phyloP scores from a whole-genome alignment of 306 rosid species.

The Gleditsia sinensis region DNA sequence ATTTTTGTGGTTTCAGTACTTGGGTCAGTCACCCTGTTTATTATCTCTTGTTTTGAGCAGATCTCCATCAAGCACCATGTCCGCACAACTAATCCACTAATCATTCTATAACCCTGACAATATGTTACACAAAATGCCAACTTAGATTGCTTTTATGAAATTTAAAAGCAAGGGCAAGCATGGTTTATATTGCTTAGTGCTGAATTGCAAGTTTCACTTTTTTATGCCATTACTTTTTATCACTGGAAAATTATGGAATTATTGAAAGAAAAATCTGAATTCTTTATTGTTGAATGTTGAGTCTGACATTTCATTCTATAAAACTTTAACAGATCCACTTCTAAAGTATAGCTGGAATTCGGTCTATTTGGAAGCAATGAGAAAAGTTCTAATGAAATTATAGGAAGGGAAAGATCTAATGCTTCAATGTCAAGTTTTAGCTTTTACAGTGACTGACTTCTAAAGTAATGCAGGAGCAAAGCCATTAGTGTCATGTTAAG shows the following conservation, averaged over 20 bases:
- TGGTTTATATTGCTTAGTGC: background rate
- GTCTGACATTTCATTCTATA: background rate
- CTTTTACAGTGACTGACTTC: conserved; percentile 26
- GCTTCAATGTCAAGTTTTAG: conserved; percentile 8
- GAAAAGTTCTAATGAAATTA: background rate
- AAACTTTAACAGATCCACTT: conserved; percentile 12
- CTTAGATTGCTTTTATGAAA: conserved; percentile 16
- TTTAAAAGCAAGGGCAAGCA: background rate
- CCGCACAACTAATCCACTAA: conserved; percentile 80
- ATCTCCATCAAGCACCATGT: conserved; percentile 91
- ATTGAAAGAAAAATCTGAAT: background rate
- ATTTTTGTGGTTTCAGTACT: conserved; percentile 69
- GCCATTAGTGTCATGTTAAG: background rate
- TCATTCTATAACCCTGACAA: conserved; percentile 76
- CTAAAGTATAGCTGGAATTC: background rate
- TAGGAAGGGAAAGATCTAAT: background rate
- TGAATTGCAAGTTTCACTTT: background rate
- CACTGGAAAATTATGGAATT: background rate
- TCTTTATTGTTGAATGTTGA: background rate
- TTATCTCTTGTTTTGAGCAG: conserved; percentile 79
- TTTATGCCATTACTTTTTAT: background rate
- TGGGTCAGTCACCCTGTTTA: conserved; percentile 60
- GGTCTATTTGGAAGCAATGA: background rate
- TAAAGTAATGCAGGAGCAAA: background rate
- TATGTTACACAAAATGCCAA: conserved; percentile 18